Conservation (phyloP, 495 filamentous ascomycete species). For the Durotheca rogersii region DNA sequence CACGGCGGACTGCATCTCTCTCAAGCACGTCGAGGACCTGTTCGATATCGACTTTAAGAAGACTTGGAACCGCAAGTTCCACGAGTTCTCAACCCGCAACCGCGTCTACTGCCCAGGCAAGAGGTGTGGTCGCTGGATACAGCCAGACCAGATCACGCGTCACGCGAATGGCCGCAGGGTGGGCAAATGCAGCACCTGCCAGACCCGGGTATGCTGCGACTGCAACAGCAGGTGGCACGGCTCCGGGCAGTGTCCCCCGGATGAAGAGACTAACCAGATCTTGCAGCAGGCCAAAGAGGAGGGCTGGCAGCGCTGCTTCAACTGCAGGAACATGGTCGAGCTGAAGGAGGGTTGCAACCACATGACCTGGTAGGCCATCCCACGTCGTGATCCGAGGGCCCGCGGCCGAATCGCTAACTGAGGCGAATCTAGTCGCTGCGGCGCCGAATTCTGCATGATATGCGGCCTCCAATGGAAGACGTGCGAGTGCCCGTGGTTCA, state of each 20-base stretch:
- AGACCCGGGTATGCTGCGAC: conserved; percentile 68
- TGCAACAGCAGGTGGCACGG: conserved; percentile 76
- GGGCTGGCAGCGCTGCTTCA: conserved; percentile 76
- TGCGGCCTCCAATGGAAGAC: conserved; percentile 79
- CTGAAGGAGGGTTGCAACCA: conserved; percentile 80
- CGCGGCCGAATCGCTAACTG: too few species aligned
- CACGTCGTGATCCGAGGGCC: too few species aligned
- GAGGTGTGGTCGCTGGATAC: conserved; percentile 74
- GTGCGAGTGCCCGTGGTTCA: conserved; percentile 80
- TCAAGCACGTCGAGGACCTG: conserved; percentile 70
- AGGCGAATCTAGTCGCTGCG: conserved; percentile 61
- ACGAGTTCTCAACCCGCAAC: conserved; percentile 71
- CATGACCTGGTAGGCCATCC: conserved; percentile 69
- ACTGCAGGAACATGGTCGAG: conserved; percentile 74
- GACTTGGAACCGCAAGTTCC: conserved; percentile 74
- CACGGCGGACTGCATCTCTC: conserved; percentile 66
- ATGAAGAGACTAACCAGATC: conserved; percentile 64
- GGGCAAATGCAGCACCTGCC: conserved; percentile 65
- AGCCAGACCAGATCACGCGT: conserved; percentile 61
- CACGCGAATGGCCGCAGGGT: conserved; percentile 51
- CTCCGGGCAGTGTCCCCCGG: conserved; percentile 65
- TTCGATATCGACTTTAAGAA: conserved; percentile 72
- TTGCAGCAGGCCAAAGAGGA: conserved; percentile 67
- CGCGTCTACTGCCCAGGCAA: conserved; percentile 71
- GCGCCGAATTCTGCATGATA: conserved; percentile 79